phyloP scores from a whole-genome alignment of 2,329 filamentous ascomycete species.

The Cladorrhinum sp. region DNA sequence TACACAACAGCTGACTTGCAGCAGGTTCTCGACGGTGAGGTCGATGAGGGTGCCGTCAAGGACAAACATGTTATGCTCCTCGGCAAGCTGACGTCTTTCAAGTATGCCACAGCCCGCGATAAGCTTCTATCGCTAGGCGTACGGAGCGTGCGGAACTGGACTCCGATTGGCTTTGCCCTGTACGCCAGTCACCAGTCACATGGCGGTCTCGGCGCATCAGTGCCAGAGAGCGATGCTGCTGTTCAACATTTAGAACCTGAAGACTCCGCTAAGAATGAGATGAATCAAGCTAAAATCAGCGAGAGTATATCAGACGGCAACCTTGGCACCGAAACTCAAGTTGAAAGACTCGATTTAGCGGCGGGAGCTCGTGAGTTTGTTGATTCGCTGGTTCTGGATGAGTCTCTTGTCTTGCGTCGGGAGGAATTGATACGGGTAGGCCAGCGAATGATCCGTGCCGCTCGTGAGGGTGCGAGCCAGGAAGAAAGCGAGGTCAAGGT shows the following conservation, averaged over 20 bases:
- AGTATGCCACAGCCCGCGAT: constrained; percentile 31
- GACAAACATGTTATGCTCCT: constrained; percentile 34
- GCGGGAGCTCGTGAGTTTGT: background rate
- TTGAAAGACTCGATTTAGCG: background rate
- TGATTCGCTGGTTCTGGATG: constrained; percentile 4
- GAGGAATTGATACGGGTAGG: constrained; percentile 13
- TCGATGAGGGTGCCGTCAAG: constrained; percentile 21
- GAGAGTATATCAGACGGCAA: background rate
- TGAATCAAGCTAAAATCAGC: background rate
- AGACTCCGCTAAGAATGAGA: background rate
- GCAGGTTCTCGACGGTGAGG: constrained; percentile 25
- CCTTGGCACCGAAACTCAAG: background rate
- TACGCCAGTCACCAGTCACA: constrained; percentile 3
- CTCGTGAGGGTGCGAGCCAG: background rate
- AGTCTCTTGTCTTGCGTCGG: constrained; percentile 4
- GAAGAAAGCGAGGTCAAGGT: background rate
- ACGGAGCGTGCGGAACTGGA: constrained; percentile 31
- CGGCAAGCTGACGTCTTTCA: constrained; percentile 27
- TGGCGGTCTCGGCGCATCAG: constrained; percentile 23
- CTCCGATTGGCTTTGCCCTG: constrained; percentile 18
- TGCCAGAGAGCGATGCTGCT: constrained; percentile 25
- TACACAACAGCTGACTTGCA: constrained; percentile 27
- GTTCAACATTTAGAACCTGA: constrained; percentile 1
- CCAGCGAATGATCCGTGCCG: constrained; percentile 9
- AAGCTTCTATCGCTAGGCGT: constrained; percentile 30